phyloP scores from a whole-genome alignment of 345 rosid genomes.

The Murraya koenigii region DNA sequence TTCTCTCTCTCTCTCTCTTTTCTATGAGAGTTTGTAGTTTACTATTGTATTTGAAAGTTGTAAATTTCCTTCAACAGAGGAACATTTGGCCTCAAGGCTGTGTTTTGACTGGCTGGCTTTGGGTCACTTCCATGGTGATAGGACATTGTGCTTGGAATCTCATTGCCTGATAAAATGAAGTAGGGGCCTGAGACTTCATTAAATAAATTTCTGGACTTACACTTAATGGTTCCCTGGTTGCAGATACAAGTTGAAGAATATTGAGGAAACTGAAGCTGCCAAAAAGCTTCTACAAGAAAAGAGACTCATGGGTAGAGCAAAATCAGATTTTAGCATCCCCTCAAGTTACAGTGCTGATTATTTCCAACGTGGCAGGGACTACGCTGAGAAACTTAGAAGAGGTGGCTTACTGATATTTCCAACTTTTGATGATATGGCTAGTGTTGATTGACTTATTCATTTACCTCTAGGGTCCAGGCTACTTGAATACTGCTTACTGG shows the following conservation, averaged over 20 bases:
- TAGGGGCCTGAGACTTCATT: neutral
- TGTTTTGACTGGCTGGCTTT: slow-evolving; percentile 9
- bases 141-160: neutral
- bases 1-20: too few relatives aligned
- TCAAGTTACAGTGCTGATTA: slow-evolving; percentile 97
- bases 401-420: slow-evolving; percentile 37
- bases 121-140: neutral
- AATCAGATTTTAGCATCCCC: slow-evolving; percentile 75
- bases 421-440: neutral
- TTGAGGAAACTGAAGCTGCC: slow-evolving; percentile 98
- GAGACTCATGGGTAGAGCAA: slow-evolving; percentile 69
- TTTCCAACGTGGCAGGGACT: slow-evolving; percentile 90
- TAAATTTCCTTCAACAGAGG: neutral
- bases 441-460: neutral
- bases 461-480: neutral
- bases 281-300: slow-evolving; percentile 96
- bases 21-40: too few relatives aligned
- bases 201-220: neutral
- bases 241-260: slow-evolving; percentile 89
- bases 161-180: neutral
- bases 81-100: neutral
- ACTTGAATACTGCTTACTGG: neutral
- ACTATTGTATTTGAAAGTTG: neutral
- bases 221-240: slow-evolving; percentile 18
- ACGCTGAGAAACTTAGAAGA: slow-evolving; percentile 93